phyloP scores from a whole-genome alignment of 495 filamentous ascomycete genomes.

The Aspergillus nanangensis region DNA sequence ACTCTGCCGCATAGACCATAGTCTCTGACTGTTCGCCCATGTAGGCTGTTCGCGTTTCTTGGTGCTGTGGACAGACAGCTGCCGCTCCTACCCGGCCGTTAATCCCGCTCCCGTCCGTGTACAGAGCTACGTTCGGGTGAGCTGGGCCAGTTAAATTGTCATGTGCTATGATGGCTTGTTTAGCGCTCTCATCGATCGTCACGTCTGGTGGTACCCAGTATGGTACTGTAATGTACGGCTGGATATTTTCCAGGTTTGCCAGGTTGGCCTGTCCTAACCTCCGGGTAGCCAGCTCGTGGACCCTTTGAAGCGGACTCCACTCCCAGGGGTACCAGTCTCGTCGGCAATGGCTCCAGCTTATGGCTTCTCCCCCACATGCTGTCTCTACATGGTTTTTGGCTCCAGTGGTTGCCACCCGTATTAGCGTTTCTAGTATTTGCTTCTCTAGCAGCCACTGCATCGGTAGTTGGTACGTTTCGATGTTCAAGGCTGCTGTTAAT shows the following conservation, averaged over 20 bases:
- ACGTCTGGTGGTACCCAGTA: constrained; percentile 3
- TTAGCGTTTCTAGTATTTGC: background rate
- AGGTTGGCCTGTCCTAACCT: constrained; percentile 2
- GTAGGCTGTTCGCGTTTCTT: constrained; percentile 3
- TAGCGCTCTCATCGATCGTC: constrained; percentile 1
- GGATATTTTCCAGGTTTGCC: background rate
- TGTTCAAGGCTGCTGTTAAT: background rate
- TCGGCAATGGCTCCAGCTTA: background rate
- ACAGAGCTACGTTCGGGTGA: constrained; percentile 1
- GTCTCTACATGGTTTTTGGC: background rate
- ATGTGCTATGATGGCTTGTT: constrained; percentile 3
- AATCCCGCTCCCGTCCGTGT: constrained; percentile 5
- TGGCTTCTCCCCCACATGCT: constrained; percentile 1
- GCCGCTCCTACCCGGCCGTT: constrained; percentile 2
- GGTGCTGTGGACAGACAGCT: constrained; percentile 3
- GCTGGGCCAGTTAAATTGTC: background rate
- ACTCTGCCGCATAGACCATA: constrained; percentile 1
- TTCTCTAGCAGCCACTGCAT: background rate
- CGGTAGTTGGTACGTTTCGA: background rate
- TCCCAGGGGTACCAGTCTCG: constrained; percentile 4
- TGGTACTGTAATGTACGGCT: background rate
- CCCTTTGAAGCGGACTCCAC: constrained; percentile 3
- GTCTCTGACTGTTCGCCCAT: constrained; percentile 4
- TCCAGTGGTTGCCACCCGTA: background rate
- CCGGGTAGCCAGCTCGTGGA: constrained; percentile 1